Evolutionary conservation across 306 rosid species (phyloP).

Genomic region (Prinsepia uniflora): DNA sequence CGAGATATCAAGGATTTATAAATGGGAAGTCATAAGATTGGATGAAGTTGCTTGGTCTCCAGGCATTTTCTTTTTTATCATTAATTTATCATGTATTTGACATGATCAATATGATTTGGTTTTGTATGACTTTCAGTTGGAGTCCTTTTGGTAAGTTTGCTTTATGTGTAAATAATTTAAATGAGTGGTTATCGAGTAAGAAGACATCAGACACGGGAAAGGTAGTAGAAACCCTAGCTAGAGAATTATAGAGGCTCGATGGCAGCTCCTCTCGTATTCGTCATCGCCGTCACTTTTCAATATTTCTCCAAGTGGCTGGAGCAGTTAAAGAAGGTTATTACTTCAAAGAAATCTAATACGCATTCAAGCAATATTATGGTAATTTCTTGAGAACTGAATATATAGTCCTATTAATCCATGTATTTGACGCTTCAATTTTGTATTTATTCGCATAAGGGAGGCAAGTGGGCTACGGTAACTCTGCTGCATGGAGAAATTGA

Average conservation of each 20-base stretch:
- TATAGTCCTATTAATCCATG: background rate
- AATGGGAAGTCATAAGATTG: no score
- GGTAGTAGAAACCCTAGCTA: conserved; percentile 31
- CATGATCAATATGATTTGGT: no score
- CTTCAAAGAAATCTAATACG: background rate
- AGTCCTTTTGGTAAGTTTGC: no score
- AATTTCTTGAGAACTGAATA: background rate
- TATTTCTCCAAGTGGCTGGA: conserved; percentile 50
- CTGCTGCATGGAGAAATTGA: conserved; percentile 60
- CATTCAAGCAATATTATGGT: background rate
- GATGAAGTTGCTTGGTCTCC: no score
- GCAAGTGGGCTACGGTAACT: conserved; percentile 34
- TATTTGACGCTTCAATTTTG: background rate
- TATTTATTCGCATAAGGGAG: conserved; percentile 36
- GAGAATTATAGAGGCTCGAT: conserved; percentile 39
- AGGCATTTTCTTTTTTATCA: no score
- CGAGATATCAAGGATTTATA: no score
- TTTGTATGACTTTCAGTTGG: no score
- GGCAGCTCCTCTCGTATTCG: conserved; percentile 60
- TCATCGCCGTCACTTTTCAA: conserved; percentile 52
- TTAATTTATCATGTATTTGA: no score
- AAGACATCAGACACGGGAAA: conserved; percentile 22
- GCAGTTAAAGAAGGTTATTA: conserved; percentile 50
- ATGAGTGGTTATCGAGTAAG: no score
- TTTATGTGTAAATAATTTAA: no score